Percentiles rank a stretch among this genome's conserved stretches.
Evolutionary conservation across 768 basidiomycete species (phyloP).

Genomic region (Tricholoma bakamatsutake): DNA sequence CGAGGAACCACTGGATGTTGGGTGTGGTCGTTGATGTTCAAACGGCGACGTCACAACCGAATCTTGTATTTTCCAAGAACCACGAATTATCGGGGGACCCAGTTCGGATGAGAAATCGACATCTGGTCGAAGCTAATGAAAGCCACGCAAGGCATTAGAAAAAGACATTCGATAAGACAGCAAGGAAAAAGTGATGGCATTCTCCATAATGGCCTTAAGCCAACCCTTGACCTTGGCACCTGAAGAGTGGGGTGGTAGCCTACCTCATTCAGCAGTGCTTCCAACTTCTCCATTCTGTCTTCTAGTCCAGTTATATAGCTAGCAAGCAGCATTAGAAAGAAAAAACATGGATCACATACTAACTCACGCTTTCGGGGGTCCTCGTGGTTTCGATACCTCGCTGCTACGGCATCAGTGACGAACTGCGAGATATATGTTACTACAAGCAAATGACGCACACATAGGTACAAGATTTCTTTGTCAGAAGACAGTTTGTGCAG

Average conservation of each 20-base stretch:
- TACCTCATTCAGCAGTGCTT: slow-evolving; percentile 48
- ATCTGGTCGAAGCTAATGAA: slow-evolving; percentile 52
- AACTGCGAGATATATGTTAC: neutral
- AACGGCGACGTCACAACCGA: neutral
- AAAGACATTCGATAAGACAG: neutral
- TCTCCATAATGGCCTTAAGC: neutral
- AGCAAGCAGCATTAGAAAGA: neutral
- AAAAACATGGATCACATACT: neutral
- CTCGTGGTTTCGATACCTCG: slow-evolving; percentile 60
- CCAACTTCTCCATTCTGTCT: slow-evolving; percentile 51
- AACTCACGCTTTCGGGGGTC: slow-evolving; percentile 63
- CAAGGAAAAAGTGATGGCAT: neutral
- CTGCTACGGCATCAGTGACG: slow-evolving; percentile 22
- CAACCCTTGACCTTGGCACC: neutral
- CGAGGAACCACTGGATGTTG: neutral
- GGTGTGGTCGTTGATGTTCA: slow-evolving; percentile 2
- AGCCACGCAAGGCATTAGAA: neutral
- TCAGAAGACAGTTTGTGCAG: slow-evolving; percentile 54
- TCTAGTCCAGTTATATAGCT: slow-evolving; percentile 58
- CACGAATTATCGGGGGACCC: slow-evolving; percentile 56
- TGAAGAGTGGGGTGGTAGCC: slow-evolving; percentile 10
- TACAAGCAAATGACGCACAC: slow-evolving; percentile 33
- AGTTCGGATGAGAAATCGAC: slow-evolving; percentile 56
- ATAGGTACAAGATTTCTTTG: slow-evolving; percentile 52
- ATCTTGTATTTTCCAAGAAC: slow-evolving; percentile 49